A percentile compares a stretch with the other conserved stretches of the same genome.
Conservation (phyloP, 352 stramenopile genomes). For the Pythium monospermum region DNA sequence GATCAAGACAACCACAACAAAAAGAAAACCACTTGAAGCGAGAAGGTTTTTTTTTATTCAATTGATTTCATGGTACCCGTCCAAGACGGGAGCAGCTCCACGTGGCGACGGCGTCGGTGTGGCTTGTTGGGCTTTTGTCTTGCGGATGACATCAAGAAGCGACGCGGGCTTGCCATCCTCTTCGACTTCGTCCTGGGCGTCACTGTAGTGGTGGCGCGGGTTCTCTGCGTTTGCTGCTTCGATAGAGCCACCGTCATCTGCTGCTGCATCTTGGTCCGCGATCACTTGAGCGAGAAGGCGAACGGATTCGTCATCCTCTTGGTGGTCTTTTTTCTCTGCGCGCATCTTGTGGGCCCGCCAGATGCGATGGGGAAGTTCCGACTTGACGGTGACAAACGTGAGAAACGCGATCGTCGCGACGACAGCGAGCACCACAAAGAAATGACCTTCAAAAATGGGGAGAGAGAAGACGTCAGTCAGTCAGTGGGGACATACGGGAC, state of each 20-base stretch:
- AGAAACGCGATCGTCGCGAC: constrained; percentile 15
- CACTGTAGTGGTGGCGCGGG: not conserved
- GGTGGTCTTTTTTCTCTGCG: constrained; percentile 2
- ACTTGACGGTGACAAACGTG: constrained; percentile 19
- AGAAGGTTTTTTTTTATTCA: too few relatives aligned
- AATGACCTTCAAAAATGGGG: constrained; percentile 16
- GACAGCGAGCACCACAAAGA: constrained; percentile 20
- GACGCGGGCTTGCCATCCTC: constrained; percentile 12
- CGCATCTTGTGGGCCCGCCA: not conserved
- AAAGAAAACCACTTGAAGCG: too few relatives aligned
- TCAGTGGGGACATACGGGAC: too few relatives aligned
- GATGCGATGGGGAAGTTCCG: constrained; percentile 11
- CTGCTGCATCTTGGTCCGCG: constrained; percentile 14
- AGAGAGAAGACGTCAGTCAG: too few relatives aligned
- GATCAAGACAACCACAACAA: constrained; percentile 9
- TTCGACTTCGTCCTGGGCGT: not conserved
- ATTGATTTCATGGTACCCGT: constrained; percentile 35
- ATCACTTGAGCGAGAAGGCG: constrained; percentile 17
- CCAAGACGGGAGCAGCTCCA: constrained; percentile 6
- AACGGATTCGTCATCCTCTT: constrained; percentile 24
- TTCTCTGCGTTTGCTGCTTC: too few relatives aligned
- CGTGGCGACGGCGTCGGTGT: constrained; percentile 10
- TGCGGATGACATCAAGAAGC: constrained; percentile 29
- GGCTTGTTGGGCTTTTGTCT: constrained; percentile 22
- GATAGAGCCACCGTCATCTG: too few relatives aligned